These are phyloP conservation scores for Ascoidea rubescens DNA, from an alignment of 805 yeast species.

Conservation along the genomic window DNA sequence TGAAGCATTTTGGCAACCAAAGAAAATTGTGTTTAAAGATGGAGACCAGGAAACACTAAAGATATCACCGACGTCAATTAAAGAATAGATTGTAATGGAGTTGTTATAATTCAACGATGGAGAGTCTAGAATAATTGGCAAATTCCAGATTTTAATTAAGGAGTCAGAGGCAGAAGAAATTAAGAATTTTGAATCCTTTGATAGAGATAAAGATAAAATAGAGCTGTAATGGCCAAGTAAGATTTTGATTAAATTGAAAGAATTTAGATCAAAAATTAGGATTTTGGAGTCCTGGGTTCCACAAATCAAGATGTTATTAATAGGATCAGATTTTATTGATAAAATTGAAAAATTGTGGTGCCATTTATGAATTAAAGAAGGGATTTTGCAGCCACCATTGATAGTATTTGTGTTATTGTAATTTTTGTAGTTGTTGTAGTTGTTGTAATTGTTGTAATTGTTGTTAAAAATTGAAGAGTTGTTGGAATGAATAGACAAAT, in stretches of 20 bases:
- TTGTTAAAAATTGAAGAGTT: neutral
- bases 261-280: slow-evolving; percentile 50
- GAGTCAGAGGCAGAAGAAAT: slow-evolving; percentile 90
- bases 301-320: slow-evolving; percentile 50
- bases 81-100: slow-evolving; percentile 51
- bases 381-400: slow-evolving; percentile 5
- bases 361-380: slow-evolving; percentile 58
- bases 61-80: slow-evolving; percentile 86
- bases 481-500: too few relatives aligned
- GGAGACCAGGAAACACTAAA: slow-evolving; percentile 69
- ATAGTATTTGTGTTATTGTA: too few relatives aligned
- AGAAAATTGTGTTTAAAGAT: slow-evolving; percentile 42
- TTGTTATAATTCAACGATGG: neutral
- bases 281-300: slow-evolving; percentile 86
- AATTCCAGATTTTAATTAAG: slow-evolving; percentile 72
- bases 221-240: slow-evolving; percentile 58
- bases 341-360: slow-evolving; percentile 56
- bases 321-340: slow-evolving; percentile 52
- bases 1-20: slow-evolving; percentile 90
- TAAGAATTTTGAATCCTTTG: slow-evolving; percentile 35
- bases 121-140: slow-evolving; percentile 21
- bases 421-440: neutral
- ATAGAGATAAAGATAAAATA: slow-evolving; percentile 47
- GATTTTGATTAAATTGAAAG: slow-evolving; percentile 40
- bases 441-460: neutral